These are phyloP conservation scores for Metschnikowia amazonensis DNA, from an alignment of 805 yeast genomes.

Conservation along the genomic window DNA sequence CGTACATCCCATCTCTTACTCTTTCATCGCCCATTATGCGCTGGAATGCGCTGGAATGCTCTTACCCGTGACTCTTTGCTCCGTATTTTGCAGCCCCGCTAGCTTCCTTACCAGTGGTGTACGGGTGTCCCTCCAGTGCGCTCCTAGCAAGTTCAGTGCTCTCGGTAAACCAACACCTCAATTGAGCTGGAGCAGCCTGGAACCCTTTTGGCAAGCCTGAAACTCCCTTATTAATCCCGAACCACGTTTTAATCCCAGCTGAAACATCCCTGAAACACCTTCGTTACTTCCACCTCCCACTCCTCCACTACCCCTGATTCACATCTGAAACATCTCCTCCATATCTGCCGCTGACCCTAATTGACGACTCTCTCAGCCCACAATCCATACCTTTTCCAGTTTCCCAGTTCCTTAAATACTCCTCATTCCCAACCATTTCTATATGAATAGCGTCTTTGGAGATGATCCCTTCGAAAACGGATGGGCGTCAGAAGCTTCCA, in stretches of 20 bases:
- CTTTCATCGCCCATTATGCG: too few relatives aligned
- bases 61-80: too few relatives aligned
- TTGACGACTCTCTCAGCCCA: not conserved
- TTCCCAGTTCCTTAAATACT: not conserved
- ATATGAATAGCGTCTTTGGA: conserved; percentile 17
- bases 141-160: not conserved
- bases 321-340: not conserved
- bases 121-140: not conserved
- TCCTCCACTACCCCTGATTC: not conserved
- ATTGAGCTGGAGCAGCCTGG: not conserved
- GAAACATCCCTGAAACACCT: not conserved
- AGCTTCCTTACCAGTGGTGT: too few relatives aligned
- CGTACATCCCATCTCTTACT: too few relatives aligned
- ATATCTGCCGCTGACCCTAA: not conserved
- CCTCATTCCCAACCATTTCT: not conserved
- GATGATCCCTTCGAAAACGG: conserved; percentile 42
- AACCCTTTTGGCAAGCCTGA: not conserved
- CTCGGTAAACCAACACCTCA: not conserved
- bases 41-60: too few relatives aligned
- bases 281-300: not conserved
- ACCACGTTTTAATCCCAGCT: not conserved
- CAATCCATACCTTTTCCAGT: not conserved
- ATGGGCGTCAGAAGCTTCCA: conserved; percentile 25
- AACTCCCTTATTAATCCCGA: not conserved
- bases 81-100: too few relatives aligned